Conservation (phyloP, 208 protist genomes). For the Wallacemonas rigidus region DNA sequence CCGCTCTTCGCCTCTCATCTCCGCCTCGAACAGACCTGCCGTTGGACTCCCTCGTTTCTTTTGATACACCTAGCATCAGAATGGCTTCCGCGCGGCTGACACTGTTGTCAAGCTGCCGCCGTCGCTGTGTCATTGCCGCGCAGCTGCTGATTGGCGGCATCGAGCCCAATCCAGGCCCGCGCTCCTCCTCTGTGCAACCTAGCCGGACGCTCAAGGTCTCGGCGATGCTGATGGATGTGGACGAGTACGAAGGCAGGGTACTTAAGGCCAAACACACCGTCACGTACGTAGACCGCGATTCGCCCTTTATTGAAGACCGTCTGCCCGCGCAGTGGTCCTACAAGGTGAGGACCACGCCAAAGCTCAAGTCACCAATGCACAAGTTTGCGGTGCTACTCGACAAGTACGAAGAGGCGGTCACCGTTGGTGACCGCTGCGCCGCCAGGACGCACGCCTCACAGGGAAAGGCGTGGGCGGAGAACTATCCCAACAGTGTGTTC, state of each 20-base stretch:
- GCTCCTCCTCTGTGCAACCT: background rate
- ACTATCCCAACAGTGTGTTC: conserved; percentile 5
- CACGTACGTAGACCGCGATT: conserved; percentile 9
- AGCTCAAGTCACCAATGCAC: conserved; percentile 14
- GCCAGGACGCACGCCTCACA: background rate
- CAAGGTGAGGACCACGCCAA: background rate
- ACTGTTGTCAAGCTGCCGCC: background rate
- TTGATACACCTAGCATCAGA: background rate
- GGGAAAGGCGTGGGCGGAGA: background rate
- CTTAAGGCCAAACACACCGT: background rate
- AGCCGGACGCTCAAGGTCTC: background rate
- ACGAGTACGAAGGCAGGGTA: conserved; percentile 6
- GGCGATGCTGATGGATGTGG: conserved; percentile 10
- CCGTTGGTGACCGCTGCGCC: background rate
- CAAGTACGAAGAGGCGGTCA: conserved; percentile 3
- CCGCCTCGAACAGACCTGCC: background rate
- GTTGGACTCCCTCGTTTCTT: background rate
- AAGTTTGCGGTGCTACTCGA: conserved; percentile 1
- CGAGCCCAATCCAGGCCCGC: conserved; percentile 10
- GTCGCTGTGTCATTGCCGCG: background rate
- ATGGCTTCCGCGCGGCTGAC: background rate
- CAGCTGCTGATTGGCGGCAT: conserved; percentile 9
- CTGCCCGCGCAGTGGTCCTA: conserved; percentile 5
- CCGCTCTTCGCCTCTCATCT: too few species aligned
- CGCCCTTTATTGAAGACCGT: conserved; percentile 12